Evolutionary conservation across 306 rosid species (phyloP), one percentile per base, ranked within the genome.

Genomic region (Fragaria nilgerrensis): DNA sequence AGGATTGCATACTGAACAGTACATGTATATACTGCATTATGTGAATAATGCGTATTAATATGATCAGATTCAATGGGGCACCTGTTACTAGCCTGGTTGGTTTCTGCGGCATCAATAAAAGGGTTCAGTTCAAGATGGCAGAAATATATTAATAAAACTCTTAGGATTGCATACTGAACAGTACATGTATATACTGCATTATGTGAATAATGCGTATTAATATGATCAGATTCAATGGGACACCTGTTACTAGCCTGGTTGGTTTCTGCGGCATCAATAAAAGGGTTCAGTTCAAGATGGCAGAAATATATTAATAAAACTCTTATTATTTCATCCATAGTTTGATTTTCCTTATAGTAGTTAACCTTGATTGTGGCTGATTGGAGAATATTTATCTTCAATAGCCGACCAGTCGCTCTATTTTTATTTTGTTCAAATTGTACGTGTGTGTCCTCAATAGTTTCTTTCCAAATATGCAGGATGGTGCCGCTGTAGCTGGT

Each of bases 401-500:
- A 15, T 62, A 62, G 5, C 47, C 2, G 4, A 29, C 41, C 14
- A 36, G 14, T 65, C 22, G 12, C 44, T 67, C 10, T 36, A 17
- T 36, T 41, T n/a, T 39, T 8, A 36, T 67, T 67, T 16, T 41
- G 10, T 2, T 65, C 45, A 65, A n/a, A 20, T 67, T 19, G 16
- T 0, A 17, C 9, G 0, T 19, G 39, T 75, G 43, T 49, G 14
- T 48, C 36, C 70, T 36, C 25, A 48, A n/a, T 48, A 11, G 74
- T 61, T 43, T 32, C 11, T 67, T 75, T 67, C 75, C 29, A 80
- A 77, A 72, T 82, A 76, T 92, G 91, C 96, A 96, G 99, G 99
- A 96, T 83, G 94, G 99, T 45, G 99, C 97, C 52, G 98, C 99
- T 17, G 99, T 96, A 59, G 81, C 98, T 15, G 98, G 97, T 82